Conservation (phyloP, 306 rosid species). For the Quercus cerris region DNA sequence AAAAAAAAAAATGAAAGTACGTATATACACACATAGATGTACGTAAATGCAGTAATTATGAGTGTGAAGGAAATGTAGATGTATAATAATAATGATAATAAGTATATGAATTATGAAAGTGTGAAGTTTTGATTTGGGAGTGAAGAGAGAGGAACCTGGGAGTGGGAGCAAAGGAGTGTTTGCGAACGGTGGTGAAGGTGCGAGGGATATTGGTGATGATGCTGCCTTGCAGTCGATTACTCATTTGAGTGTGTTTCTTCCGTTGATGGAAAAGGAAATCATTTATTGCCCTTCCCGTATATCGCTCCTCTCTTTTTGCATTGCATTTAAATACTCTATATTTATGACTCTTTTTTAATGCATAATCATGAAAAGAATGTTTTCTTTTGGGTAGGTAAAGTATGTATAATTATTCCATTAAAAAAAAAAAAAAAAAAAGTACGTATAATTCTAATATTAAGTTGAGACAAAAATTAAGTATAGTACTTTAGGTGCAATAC, state of each 20-base stretch:
- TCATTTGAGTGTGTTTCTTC: slow-evolving; percentile 20
- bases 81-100: too few species aligned
- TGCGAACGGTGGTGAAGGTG: slow-evolving; percentile 1
- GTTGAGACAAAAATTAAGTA: too few species aligned
- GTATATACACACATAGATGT: background rate
- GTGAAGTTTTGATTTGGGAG: slow-evolving; percentile 24
- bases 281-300: background rate
- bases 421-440: too few species aligned
- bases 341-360: too few species aligned
- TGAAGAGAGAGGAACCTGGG: slow-evolving; percentile 6
- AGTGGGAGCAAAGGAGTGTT: slow-evolving; percentile 4
- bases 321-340: too few species aligned
- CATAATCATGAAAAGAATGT: too few species aligned
- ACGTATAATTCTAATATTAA: too few species aligned
- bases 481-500: rapidly evolving
- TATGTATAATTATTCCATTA: too few species aligned
- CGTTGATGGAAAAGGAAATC: background rate
- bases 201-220: background rate
- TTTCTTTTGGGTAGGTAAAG: too few species aligned
- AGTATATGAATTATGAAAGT: background rate
- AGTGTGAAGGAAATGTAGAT: background rate
- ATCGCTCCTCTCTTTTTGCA: background rate
- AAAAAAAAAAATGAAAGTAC: background rate
- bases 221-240: slow-evolving; percentile 29
- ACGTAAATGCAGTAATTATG: background rate